Base-by-base conservation (phyloP, 306 rosid species). In the Mucuna pruriens region DNA sequence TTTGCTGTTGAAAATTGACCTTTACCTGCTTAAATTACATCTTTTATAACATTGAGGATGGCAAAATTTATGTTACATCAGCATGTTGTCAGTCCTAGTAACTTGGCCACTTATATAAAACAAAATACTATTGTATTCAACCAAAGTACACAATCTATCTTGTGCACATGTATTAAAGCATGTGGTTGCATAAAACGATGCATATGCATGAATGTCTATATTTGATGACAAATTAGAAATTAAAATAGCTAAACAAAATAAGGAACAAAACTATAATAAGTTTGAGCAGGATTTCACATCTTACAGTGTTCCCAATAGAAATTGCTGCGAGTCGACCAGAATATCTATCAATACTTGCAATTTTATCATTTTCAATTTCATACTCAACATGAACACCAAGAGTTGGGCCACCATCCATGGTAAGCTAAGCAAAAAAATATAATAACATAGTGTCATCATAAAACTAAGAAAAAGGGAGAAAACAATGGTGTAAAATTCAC, bases 401-500 rank as follows among this genome's bases (percentile, higher is more conserved):
- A 44, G 95, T 89, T 71, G 99, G 99, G 77, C 99, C 97, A 77
- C 97, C 99, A 85, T 88, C 80, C 76, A 95, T 79, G 11, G 92
- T 87, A 85, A 95, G 86, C 99, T 94, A 76, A 49, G 80, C 71
- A 84, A 29, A 89, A 23, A 77, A 58, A 80, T 44, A 9, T 75
- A 71, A 70, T 20, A 48, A 29, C 73, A 46, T 22, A 7, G n/a
- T 23, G n/a, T 76, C 78, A 64, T 54, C 61, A 65, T 23, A 83
- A 44, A 79, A 63, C 46, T 38, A 64, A 60, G 77, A 78, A 40
- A 68, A 45, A 15, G 13, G 45, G 57, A 48, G 26, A 63, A 38
- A 61, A 36, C 65, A 34, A 46, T 36, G 57, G 80, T 38, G 48
- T 23, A 45, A 51, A 48, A 9, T 22, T 40, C 79, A 61, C 63